phyloP scores from a whole-genome alignment of 305 asterid genomes.

The Solanum hybrid region DNA sequence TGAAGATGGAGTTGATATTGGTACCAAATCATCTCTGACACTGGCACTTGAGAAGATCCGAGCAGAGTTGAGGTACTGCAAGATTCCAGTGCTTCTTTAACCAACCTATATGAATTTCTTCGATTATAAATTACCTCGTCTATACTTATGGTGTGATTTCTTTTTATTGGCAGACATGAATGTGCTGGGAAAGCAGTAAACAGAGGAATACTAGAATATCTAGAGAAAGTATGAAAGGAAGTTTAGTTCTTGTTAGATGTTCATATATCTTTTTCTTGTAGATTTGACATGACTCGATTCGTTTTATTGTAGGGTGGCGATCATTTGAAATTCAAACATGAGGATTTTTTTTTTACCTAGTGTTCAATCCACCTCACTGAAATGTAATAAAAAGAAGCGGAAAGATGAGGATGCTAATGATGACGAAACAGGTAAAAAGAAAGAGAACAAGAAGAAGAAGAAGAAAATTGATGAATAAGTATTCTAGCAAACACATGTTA shows the following conservation, averaged over 20 bases:
- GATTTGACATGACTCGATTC: not conserved
- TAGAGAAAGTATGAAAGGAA: not conserved
- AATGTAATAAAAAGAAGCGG: not conserved
- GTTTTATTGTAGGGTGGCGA: not conserved
- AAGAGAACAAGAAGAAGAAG: not conserved
- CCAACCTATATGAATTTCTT: not conserved
- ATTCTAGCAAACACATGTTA: not conserved
- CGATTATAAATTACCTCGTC: not conserved
- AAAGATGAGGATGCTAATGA: not conserved
- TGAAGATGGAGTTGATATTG: constrained; percentile 53
- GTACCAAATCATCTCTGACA: constrained; percentile 24
- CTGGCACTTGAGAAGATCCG: constrained; percentile 21
- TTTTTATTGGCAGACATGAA: not conserved
- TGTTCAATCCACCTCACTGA: not conserved
- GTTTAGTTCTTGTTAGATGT: not conserved
- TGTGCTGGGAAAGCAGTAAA: too few species aligned
- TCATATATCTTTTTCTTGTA: not conserved
- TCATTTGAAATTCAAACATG: not conserved
- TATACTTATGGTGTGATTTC: not conserved
- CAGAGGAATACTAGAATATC: not conserved
- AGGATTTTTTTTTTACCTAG: not conserved
- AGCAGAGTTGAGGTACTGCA: constrained; percentile 40
- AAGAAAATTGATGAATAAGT: not conserved
- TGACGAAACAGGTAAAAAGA: not conserved
- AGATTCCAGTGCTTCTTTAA: not conserved